Base-by-base conservation (phyloP, 2,329 filamentous ascomycete genomes). In the Ceratocystiopsis sp. region DNA sequence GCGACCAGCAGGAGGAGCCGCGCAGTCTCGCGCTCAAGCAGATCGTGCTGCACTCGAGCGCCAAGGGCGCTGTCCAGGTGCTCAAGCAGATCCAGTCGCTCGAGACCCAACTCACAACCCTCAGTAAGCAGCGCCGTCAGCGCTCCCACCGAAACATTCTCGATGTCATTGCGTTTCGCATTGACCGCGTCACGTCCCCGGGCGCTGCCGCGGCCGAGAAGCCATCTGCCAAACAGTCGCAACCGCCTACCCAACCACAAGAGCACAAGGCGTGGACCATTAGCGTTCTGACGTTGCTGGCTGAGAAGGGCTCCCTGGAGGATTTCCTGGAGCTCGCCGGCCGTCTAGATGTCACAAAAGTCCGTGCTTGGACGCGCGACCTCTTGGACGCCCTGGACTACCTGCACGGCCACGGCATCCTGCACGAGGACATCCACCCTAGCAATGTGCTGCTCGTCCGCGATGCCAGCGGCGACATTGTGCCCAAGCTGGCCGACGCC, bases 311-410 rank as follows among this genome's bases (percentile, higher is more conserved):
- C 0, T 84, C 87, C 0, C 63, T 98, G 14, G 75, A 80, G 25
- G 85, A 94, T 52, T 67, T 93, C 17, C 67, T 98, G 29, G 80
- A 89, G 45, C 73, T 89, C 47, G 76, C 85, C 37, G 84, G 82
- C 5, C 73, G 73, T 29, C 64, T 95, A 41, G 74, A 80, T 37
- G 72, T 83, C 42, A 73, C 75, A 49, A 87, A 80, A 56, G 78
- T 87, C 38, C 80, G 86, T 42, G 78, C 84, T 19, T 96, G 86
- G 80, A 91, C 85, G n/a, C 77, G 87, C 46, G 85, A 94, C 53
- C 68, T 98, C 16, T 71, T 98, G 21, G 85, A 95, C 61, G 91
- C 80, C 0, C 65, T 98, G 25, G 82, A 85, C 46, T 93, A 81
- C 57, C 75, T 93, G 42, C 89, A 96, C 60, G 80, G 80, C 50